A percentile compares a stretch with the other conserved stretches of the same genome.
Conservation (phyloP, 179 eudicot species). For the Silene vulgaris region DNA sequence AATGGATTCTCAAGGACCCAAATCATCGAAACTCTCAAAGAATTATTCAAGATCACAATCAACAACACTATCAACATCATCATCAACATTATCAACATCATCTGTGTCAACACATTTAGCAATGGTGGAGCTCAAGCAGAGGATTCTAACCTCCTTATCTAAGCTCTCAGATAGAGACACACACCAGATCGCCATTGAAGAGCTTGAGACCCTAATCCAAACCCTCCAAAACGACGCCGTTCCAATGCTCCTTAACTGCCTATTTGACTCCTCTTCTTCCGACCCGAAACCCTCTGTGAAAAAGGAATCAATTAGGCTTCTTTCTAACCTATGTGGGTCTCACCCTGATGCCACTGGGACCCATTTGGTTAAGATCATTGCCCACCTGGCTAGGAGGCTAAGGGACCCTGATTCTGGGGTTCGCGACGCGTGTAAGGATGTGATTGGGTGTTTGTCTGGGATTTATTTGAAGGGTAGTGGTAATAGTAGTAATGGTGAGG, state of each 20-base stretch:
- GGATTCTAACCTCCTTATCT: slow-evolving; percentile 64
- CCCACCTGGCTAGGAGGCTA: slow-evolving; percentile 66
- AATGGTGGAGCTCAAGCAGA: slow-evolving; percentile 82
- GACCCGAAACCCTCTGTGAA: slow-evolving; percentile 77
- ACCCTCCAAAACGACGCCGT: slow-evolving; percentile 61
- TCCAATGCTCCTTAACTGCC: slow-evolving; percentile 67
- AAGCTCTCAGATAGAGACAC: slow-evolving; percentile 95
- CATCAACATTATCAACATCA: slow-evolving; percentile 20
- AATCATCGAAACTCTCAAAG: slow-evolving; percentile 23
- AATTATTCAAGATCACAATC: slow-evolving; percentile 20
- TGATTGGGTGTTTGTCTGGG: slow-evolving; percentile 62
- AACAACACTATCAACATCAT: background rate
- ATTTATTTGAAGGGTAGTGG: slow-evolving; percentile 46
- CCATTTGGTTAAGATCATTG: slow-evolving; percentile 70
- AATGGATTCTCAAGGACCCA: slow-evolving; percentile 36
- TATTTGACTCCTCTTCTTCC: slow-evolving; percentile 54
- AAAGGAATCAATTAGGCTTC: slow-evolving; percentile 73
- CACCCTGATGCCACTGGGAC: slow-evolving; percentile 58
- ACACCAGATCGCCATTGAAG: slow-evolving; percentile 83
- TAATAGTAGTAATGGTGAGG: background rate
- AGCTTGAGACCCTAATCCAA: slow-evolving; percentile 58
- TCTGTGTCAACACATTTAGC: slow-evolving; percentile 75
- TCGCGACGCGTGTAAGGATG: slow-evolving; percentile 67
- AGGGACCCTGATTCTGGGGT: slow-evolving; percentile 79
- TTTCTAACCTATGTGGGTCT: slow-evolving; percentile 41